Evolutionary conservation across 345 rosid genomes (phyloP).

Genomic region (Eutrema japonicum): DNA sequence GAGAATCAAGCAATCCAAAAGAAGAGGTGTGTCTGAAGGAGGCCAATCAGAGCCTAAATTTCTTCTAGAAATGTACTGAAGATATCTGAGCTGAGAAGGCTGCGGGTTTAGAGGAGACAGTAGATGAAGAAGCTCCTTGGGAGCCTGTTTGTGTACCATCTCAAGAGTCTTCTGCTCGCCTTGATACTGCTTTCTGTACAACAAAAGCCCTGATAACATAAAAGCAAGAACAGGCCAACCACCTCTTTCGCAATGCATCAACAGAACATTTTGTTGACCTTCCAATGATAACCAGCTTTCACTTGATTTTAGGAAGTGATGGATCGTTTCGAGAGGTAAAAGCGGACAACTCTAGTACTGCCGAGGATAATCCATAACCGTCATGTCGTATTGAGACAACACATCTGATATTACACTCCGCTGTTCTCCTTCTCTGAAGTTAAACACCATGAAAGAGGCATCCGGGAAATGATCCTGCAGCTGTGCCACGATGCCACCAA

Average conservation of each 20-base stretch:
- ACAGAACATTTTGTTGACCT: conserved; percentile 90
- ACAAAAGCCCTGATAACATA: conserved; percentile 90
- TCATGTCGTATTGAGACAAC: conserved; percentile 90
- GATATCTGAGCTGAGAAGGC: conserved; percentile 95
- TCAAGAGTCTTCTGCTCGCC: conserved; percentile 99
- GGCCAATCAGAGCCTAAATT: conserved; percentile 92
- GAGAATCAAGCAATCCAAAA: conserved; percentile 84
- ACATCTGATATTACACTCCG: conserved; percentile 88
- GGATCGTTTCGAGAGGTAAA: conserved; percentile 92
- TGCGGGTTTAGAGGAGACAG: conserved; percentile 85
- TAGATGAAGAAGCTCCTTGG: conserved; percentile 84
- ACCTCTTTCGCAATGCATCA: conserved; percentile 97
- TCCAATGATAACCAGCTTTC: conserved; percentile 95
- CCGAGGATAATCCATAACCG: conserved; percentile 98
- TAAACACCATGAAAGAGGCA: conserved; percentile 97
- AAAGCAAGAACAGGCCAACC: conserved; percentile 99
- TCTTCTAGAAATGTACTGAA: conserved; percentile 95
- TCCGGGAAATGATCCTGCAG: conserved; percentile 93
- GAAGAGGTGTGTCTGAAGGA: conserved; percentile 86
- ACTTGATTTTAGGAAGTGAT: conserved; percentile 87
- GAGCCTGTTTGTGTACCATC: conserved; percentile 99
- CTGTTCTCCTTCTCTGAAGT: conserved; percentile 93
- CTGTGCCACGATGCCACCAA: conserved; percentile 95
- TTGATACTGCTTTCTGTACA: conserved; percentile 79
- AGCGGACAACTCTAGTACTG: conserved; percentile 86